Base-by-base conservation (phyloP, 306 rosid species). In the Quercus engelmannii region DNA sequence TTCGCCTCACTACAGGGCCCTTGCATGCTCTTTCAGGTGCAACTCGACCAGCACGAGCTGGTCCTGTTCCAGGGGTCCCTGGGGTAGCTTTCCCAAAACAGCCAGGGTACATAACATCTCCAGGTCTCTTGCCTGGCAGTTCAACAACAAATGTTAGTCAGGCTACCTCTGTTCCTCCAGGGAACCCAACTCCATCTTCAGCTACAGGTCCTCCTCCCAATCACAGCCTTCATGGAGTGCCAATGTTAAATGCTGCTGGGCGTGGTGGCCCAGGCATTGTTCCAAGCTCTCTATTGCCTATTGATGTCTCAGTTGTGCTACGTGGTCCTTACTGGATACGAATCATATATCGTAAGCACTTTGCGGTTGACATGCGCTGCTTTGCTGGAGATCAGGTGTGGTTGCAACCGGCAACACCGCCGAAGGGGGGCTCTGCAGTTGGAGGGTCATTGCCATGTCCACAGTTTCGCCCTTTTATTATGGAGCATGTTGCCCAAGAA, bases 401-500 rank as follows among this genome's bases (percentile, higher is more conserved):
- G 99, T 75, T 96, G 88, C 99, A 96, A 87, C 99, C 99, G 57
- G 98, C 99, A 78, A 96, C 99, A 31, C 99, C 98, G 18, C 97
- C 99, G 55, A 91, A 90, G 81, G 98, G 90, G 81, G 97, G 94
- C 19, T 91, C 90, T 74, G 83, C 88, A 76, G 68, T 91, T 79
- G 99, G 99, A 82, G 99, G 98, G 69, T 96, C 99, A 74, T 80
- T 96, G 51, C 98, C 99, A 21, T 96, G 99, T 79, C 99, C 99
- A 41, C 99, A 96, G 83, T 96, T 96, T 78, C 92, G 99, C 62
- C 99, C 99, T 74, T 96, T 96, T 84, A 96, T 96, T 41, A 93
- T 96, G 99, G 99, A 96, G 82, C 99, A 96, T 82, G 99, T 96
- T 80, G 98, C 99, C 54, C 99, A 96, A 85, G 99, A 96, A 75